Evolutionary conservation across 2,329 filamentous ascomycete genomes (phyloP), one percentile per base, ranked within the genome.

Genomic region (Alternaria brassicae): DNA sequence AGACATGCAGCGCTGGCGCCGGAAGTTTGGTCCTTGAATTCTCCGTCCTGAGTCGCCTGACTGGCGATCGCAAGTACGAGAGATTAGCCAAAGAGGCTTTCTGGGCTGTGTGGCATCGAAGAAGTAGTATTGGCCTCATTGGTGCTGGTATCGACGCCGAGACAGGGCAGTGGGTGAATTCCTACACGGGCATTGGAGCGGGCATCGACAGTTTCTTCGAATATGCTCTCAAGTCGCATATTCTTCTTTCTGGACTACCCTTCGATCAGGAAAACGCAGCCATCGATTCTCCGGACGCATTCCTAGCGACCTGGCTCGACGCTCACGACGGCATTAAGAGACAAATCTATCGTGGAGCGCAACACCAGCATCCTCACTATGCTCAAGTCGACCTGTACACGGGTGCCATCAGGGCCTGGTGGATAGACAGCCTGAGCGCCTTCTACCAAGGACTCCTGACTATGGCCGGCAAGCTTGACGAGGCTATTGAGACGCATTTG

Each of bases 151-250:
- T 99, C 61, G 94, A 97, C 79, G 92, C 93, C 1, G 94, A 98
- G 74, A 90, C 88, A 27, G 95, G 94, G 0, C 85, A 90, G 67
- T 99, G 95, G 95, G 89, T 95, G 32, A 90, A 90, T 8, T 86
- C 91, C 2, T 93, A 92, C 75, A 89, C 94, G n/a, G 94, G 95
- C 28, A 96, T 99, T 68, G 95, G 95, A 49, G 95, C 95, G 7
- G 95, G 95, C 37, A 92, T 97, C 72, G 95, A 99, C 80, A 97
- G 93, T 79, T 99, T 99, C 80, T 98, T 97, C 72, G 95, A 99
- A 79, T 99, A 99, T 78, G 93, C 95, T 3, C 85, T 98, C 71
- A 99, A 99, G 79, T 93, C 93, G 17, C 89, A 97, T 73, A 91
- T 99, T 60, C 80, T 99, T 23, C 86, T 98, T 21, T 97, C 94